Percentiles rank a stretch among this genome's conserved stretches.
phyloP scores from a whole-genome alignment of 192 early-diverging fungal species.

The Podila epicladia region DNA sequence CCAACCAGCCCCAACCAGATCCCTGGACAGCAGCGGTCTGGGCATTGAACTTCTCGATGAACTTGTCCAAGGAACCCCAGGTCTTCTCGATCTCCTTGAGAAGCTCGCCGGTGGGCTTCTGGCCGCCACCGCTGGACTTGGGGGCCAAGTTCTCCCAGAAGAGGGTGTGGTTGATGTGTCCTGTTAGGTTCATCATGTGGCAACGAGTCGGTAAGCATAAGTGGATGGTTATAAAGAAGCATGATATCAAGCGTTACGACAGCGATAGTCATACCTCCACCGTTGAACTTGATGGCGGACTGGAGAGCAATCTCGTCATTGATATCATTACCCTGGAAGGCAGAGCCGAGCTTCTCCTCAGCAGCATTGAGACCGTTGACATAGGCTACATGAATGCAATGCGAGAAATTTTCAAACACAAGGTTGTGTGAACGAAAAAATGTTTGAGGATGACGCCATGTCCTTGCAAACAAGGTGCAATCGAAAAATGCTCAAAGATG shows the following conservation, averaged over 20 bases:
- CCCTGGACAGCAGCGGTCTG: conserved; percentile 88
- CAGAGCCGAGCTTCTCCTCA: conserved; percentile 86
- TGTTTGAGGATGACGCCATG: background rate
- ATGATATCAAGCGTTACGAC: background rate
- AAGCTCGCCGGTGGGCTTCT: conserved; percentile 74
- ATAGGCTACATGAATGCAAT: conserved; percentile 62
- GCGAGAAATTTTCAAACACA: background rate
- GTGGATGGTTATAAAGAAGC: background rate
- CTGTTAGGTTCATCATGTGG: conserved; percentile 14
- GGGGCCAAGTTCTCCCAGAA: conserved; percentile 97
- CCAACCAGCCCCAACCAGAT: conserved; percentile 97
- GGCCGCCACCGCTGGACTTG: conserved; percentile 80
- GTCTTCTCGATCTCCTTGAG: conserved; percentile 78
- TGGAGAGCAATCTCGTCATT: conserved; percentile 83
- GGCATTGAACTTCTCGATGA: conserved; percentile 80
- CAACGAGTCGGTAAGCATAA: background rate
- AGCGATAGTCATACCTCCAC: conserved; percentile 69
- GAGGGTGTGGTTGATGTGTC: conserved; percentile 89
- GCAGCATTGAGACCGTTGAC: conserved; percentile 88
- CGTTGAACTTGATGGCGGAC: conserved; percentile 90
- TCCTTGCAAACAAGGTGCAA: too few species aligned
- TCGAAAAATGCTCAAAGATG: too few species aligned
- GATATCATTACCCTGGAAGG: conserved; percentile 76
- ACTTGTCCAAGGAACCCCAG: conserved; percentile 87
- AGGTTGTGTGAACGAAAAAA: background rate